Evolutionary conservation across 345 rosid genomes (phyloP).

Genomic region (Salix dunnii): DNA sequence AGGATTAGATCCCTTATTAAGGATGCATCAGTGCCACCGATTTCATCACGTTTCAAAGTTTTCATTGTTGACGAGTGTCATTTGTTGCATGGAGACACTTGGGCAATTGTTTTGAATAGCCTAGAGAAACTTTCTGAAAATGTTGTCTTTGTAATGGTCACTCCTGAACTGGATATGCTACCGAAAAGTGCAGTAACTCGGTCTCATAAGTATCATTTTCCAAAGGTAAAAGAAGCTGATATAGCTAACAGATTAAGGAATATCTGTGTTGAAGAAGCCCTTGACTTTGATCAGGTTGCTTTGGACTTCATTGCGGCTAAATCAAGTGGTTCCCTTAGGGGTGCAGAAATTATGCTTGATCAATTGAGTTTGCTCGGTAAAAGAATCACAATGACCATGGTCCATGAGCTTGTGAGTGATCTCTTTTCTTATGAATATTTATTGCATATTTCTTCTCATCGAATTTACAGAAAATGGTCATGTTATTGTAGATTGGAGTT

Average conservation of each 20-base stretch:
- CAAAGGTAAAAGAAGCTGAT: conserved; percentile 60
- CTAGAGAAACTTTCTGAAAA: conserved; percentile 63
- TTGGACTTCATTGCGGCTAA: conserved; percentile 86
- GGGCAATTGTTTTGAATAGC: conserved; percentile 64
- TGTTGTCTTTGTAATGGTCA: conserved; percentile 67
- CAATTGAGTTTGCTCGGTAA: conserved; percentile 89
- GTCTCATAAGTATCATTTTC: conserved; percentile 77
- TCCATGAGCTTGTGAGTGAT: conserved; percentile 78
- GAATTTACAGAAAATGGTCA: conserved; percentile 8
- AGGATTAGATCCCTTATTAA: conserved; percentile 60
- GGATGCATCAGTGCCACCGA: conserved; percentile 60
- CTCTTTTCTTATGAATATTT: conserved; percentile 1
- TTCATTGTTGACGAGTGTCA: conserved; percentile 90
- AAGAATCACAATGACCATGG: conserved; percentile 69
- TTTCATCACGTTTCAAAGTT: conserved; percentile 70
- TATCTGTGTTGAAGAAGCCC: conserved; percentile 69
- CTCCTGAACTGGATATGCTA: conserved; percentile 79
- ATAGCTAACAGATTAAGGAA: conserved; percentile 56
- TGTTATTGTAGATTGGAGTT: conserved; percentile 59
- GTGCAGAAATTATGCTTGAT: conserved; percentile 94
- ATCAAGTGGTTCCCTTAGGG: conserved; percentile 89
- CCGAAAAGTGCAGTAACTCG: conserved; percentile 72
- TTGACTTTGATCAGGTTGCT: conserved; percentile 69
- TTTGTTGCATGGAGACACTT: conserved; percentile 64
- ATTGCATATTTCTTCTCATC: background rate